Conservation (phyloP, 805 yeast species). For the Lachancea nothofagi region DNA sequence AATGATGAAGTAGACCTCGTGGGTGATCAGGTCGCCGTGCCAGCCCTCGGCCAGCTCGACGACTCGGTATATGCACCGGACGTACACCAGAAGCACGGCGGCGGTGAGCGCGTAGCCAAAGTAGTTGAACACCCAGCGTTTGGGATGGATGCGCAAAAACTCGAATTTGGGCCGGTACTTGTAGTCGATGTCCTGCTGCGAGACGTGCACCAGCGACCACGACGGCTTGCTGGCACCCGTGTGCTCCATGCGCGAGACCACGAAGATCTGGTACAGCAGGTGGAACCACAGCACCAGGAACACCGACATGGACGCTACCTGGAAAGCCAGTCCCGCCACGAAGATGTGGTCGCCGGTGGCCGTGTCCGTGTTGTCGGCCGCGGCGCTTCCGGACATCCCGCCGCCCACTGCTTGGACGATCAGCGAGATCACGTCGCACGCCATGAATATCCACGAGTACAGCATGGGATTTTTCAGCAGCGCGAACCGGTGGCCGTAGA, state of each 20-base stretch:
- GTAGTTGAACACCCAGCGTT: constrained; percentile 34
- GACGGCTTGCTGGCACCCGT: constrained; percentile 15
- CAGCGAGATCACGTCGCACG: constrained; percentile 59
- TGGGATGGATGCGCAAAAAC: constrained; percentile 27
- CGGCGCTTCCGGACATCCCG: constrained; percentile 54
- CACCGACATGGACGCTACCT: constrained; percentile 61
- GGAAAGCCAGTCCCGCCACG: constrained; percentile 75
- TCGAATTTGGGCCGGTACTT: constrained; percentile 25
- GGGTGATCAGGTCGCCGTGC: constrained; percentile 56
- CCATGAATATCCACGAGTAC: constrained; percentile 54
- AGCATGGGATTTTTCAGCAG: constrained; percentile 31
- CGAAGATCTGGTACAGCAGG: constrained; percentile 40
- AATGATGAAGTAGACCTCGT: constrained; percentile 53
- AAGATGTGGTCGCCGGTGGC: constrained; percentile 39
- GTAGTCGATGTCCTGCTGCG: constrained; percentile 21
- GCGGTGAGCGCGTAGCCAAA: constrained; percentile 43
- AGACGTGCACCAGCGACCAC: constrained; percentile 14
- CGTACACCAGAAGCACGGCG: constrained; percentile 49
- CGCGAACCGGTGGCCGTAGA: constrained; percentile 55
- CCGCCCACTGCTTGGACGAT: constrained; percentile 74
- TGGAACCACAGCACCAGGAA: constrained; percentile 48
- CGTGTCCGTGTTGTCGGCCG: constrained; percentile 25
- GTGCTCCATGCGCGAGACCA: constrained; percentile 25
- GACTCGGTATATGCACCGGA: constrained; percentile 69
- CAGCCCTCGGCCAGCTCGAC: constrained; percentile 63